phyloP scores from a whole-genome alignment of 495 filamentous ascomycete species.

The Penicillium parvum region DNA sequence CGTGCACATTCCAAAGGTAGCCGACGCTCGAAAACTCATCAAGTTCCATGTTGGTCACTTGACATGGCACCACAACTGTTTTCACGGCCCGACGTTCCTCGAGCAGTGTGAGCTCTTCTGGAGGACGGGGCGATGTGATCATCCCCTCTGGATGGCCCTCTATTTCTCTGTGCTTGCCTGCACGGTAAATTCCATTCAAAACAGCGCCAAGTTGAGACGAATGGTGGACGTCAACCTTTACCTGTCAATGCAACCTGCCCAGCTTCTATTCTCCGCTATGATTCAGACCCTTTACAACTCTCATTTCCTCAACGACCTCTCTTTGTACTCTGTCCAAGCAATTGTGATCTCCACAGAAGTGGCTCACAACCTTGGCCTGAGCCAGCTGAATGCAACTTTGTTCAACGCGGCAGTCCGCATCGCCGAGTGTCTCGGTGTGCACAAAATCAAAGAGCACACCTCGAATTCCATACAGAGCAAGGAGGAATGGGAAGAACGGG shows the following conservation, averaged over 20 bases:
- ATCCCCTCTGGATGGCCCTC: slow-evolving; percentile 30
- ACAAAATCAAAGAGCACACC: slow-evolving; percentile 25
- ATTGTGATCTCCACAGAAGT: slow-evolving; percentile 42
- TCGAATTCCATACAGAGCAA: slow-evolving; percentile 14
- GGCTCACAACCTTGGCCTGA: slow-evolving; percentile 44
- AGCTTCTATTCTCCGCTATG: slow-evolving; percentile 27
- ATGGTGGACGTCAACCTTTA: slow-evolving; percentile 20
- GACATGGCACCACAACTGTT: slow-evolving; percentile 29
- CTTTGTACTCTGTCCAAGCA: slow-evolving; percentile 38
- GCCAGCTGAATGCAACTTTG: slow-evolving; percentile 36
- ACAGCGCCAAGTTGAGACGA: slow-evolving; percentile 19
- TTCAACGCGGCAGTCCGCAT: slow-evolving; percentile 39
- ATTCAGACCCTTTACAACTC: slow-evolving; percentile 24
- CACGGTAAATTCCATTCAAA: slow-evolving; percentile 27
- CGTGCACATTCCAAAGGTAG: slow-evolving; percentile 5
- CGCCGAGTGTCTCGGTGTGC: slow-evolving; percentile 34
- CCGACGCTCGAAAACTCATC: slow-evolving; percentile 23
- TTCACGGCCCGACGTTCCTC: slow-evolving; percentile 27
- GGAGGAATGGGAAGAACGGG: slow-evolving; percentile 24
- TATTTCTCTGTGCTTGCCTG: slow-evolving; percentile 26
- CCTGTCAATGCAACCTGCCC: slow-evolving; percentile 16
- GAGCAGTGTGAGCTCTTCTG: slow-evolving; percentile 30
- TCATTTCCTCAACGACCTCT: slow-evolving; percentile 32
- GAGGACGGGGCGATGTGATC: slow-evolving; percentile 24
- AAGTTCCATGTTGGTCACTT: slow-evolving; percentile 27